phyloP scores from a whole-genome alignment of 495 filamentous ascomycete species.

The Penicilliopsis zonata region DNA sequence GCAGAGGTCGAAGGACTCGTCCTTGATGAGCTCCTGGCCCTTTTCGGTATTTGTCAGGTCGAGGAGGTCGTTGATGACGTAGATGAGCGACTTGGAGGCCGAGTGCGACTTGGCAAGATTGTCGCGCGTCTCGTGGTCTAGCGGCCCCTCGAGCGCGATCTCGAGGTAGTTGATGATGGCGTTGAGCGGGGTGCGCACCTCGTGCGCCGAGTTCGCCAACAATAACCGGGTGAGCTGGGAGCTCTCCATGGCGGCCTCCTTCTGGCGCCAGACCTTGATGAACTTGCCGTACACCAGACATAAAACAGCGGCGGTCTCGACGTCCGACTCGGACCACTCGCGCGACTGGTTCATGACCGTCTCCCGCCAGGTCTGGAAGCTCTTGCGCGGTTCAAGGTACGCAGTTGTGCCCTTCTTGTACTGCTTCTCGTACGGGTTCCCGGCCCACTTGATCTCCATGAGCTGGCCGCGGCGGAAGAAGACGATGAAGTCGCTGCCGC shows the following conservation, averaged over 20 bases:
- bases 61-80: slow-evolving; percentile 90
- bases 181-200: slow-evolving; percentile 88
- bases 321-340: slow-evolving; percentile 41
- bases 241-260: slow-evolving; percentile 72
- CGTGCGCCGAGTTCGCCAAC: slow-evolving; percentile 86
- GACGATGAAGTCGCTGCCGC: slow-evolving; percentile 73
- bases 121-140: slow-evolving; percentile 81
- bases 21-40: slow-evolving; percentile 67
- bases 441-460: slow-evolving; percentile 4
- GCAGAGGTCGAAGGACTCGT: slow-evolving; percentile 66
- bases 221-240: slow-evolving; percentile 71
- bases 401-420: too few relatives aligned
- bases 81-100: slow-evolving; percentile 90
- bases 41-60: slow-evolving; percentile 90
- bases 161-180: slow-evolving; percentile 96
- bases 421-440: slow-evolving; percentile 14
- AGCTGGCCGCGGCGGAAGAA: slow-evolving; percentile 53
- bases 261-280: slow-evolving; percentile 88
- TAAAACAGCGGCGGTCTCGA: slow-evolving; percentile 81
- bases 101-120: slow-evolving; percentile 82
- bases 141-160: slow-evolving; percentile 74
- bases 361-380: neutral
- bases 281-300: slow-evolving; percentile 89
- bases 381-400: neutral
- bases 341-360: neutral